Conservation (phyloP, 768 basidiomycete genomes). For the Phallus indusiatus region DNA sequence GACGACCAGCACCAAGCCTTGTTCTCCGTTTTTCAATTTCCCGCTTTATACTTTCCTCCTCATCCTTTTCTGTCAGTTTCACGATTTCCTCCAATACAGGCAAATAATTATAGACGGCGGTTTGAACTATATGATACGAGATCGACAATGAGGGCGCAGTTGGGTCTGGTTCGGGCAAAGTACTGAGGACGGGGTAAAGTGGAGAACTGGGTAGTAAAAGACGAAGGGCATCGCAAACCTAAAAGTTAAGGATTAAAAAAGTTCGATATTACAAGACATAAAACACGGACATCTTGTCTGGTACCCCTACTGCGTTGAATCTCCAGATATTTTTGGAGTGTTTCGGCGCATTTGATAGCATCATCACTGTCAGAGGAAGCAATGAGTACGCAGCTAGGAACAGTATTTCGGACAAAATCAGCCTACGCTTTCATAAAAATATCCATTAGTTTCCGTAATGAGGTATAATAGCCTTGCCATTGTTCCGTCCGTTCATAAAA, state of each 20-base stretch:
- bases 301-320: conserved; percentile 53
- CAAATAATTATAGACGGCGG: conserved; percentile 59
- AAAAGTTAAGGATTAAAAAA: conserved; percentile 5
- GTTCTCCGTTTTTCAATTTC: conserved; percentile 74
- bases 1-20: conserved; percentile 58
- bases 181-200: conserved; percentile 49
- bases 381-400: background rate
- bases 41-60: conserved; percentile 43
- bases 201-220: conserved; percentile 69
- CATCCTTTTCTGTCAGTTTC: conserved; percentile 49
- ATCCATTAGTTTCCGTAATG: conserved; percentile 47
- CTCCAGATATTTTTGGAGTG: conserved; percentile 66
- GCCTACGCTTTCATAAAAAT: conserved; percentile 48
- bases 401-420: conserved; percentile 14
- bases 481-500: conserved; percentile 57
- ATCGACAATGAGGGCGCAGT: conserved; percentile 61
- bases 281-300: conserved; percentile 40
- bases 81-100: conserved; percentile 67
- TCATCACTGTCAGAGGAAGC: conserved; percentile 45
- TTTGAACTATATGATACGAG: conserved; percentile 43
- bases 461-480: conserved; percentile 48
- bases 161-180: conserved; percentile 65
- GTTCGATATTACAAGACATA: background rate
- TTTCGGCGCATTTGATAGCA: conserved; percentile 68
- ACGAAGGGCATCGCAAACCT: conserved; percentile 62